Percentiles rank a stretch among this genome's conserved stretches.
These are phyloP conservation scores for Fonsecaea pugnacius DNA, from an alignment of 2,329 filamentous ascomycete genomes.

Conservation along the genomic window DNA sequence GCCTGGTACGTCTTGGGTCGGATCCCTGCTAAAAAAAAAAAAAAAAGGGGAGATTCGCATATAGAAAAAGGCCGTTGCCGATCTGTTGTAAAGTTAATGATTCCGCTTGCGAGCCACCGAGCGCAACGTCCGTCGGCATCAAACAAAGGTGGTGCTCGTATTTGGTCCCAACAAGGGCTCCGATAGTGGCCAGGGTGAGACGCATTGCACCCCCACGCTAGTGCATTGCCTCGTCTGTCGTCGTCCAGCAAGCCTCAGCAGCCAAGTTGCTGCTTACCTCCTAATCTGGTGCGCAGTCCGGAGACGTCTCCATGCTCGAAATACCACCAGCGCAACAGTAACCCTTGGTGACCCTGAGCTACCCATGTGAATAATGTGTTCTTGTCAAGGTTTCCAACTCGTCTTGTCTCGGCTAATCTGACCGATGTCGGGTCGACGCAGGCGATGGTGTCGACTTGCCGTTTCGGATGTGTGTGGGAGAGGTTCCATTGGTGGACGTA, in stretches of 20 bases:
- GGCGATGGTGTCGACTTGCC: not conserved
- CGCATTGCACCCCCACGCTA: conserved; percentile 22
- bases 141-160: not conserved
- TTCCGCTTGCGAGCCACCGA: not conserved
- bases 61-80: conserved; percentile 1
- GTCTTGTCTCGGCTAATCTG: not conserved
- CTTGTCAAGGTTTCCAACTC: conserved; percentile 15
- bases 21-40: not conserved
- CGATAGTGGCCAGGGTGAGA: not conserved
- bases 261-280: conserved; percentile 9
- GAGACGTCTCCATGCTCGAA: not conserved
- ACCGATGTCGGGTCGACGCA: not conserved
- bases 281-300: conserved; percentile 11
- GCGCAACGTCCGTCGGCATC: not conserved
- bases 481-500: not conserved
- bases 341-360: conserved; percentile 1
- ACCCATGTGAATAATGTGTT: conserved; percentile 23
- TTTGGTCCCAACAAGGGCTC: not conserved
- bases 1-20: not conserved
- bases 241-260: conserved; percentile 8
- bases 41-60: not conserved
- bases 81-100: not conserved
- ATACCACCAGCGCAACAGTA: not conserved
- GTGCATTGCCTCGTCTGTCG: not conserved
- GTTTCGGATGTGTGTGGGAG: not conserved